Percentiles rank a stretch among this genome's conserved stretches.
These are phyloP conservation scores for Keqinozyma sinolaborantium DNA, from an alignment of 1,139 yeast species.

Conservation along the genomic window DNA sequence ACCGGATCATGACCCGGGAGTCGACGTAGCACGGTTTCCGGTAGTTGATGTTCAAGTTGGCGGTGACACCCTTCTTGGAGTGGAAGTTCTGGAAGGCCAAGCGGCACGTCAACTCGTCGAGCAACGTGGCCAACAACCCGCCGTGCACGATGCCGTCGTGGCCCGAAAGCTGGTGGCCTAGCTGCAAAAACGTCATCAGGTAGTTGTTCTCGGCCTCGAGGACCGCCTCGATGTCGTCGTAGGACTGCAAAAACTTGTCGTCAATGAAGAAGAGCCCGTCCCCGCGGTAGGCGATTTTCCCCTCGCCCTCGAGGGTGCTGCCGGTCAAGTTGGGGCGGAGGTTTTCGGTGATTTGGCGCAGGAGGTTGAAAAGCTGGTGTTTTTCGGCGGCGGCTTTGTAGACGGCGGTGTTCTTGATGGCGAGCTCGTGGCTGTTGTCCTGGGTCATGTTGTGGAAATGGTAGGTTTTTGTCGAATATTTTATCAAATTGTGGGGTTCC, in stretches of 20 bases:
- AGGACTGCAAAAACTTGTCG: slow-evolving; percentile 20
- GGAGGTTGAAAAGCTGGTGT: slow-evolving; percentile 10
- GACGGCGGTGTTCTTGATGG: slow-evolving; percentile 2
- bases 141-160: slow-evolving; percentile 55
- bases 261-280: slow-evolving; percentile 34
- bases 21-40: slow-evolving; percentile 35
- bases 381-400: slow-evolving; percentile 5
- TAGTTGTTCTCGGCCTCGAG: slow-evolving; percentile 14
- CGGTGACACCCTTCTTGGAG: slow-evolving; percentile 43
- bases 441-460: no score
- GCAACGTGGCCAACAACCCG: slow-evolving; percentile 49
- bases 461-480: no score
- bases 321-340: slow-evolving; percentile 36
- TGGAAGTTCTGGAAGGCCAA: slow-evolving; percentile 47
- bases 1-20: slow-evolving; percentile 31
- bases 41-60: slow-evolving; percentile 42
- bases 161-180: slow-evolving; percentile 46
- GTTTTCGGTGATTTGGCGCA: slow-evolving; percentile 17
- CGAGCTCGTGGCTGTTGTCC: slow-evolving; percentile 5
- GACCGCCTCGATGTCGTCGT: slow-evolving; percentile 13
- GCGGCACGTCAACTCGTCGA: slow-evolving; percentile 53
- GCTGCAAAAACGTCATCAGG: slow-evolving; percentile 37
- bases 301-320: slow-evolving; percentile 29
- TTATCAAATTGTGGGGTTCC: no score
- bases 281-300: slow-evolving; percentile 34